Conservation (phyloP, 2,329 filamentous ascomycete species). For the Trichothecium roseum region DNA sequence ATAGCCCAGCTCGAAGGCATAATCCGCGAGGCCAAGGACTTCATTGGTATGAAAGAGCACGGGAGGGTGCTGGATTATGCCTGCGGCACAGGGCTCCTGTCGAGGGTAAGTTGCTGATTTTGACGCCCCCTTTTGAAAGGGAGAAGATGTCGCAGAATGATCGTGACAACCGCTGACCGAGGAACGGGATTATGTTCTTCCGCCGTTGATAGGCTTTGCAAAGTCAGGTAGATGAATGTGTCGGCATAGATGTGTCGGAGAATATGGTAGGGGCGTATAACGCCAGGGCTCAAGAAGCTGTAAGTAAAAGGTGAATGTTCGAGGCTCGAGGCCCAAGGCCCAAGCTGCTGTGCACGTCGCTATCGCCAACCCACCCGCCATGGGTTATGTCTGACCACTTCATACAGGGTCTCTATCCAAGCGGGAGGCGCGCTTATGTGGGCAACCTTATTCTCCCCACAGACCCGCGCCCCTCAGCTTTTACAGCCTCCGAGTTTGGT, state of each 20-base stretch:
- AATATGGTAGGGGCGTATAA: constrained; percentile 22
- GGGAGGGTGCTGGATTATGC: constrained; percentile 19
- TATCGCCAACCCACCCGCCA: neutral
- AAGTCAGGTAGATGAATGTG: neutral
- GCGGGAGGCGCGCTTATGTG: constrained; percentile 15
- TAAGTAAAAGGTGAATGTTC: neutral
- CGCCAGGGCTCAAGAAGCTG: constrained; percentile 9
- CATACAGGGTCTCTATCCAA: neutral
- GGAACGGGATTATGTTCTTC: neutral
- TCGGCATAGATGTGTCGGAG: constrained; percentile 22
- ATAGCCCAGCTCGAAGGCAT: constrained; percentile 26
- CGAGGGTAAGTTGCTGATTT: constrained; percentile 15
- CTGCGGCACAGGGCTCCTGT: constrained; percentile 17
- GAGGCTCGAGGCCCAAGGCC: neutral
- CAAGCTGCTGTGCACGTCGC: neutral
- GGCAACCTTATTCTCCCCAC: constrained; percentile 17
- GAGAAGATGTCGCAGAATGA: no score
- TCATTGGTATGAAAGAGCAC: constrained; percentile 43
- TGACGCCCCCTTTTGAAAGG: no score
- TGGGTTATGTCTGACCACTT: neutral
- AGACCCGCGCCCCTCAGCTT: constrained; percentile 9
- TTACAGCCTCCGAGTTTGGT: constrained; percentile 11
- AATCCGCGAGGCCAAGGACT: constrained; percentile 29
- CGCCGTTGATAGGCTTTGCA: neutral
- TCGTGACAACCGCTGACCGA: no score